Conservation (phyloP, 176 grass and related monocot species). For the Phragmites australis region DNA sequence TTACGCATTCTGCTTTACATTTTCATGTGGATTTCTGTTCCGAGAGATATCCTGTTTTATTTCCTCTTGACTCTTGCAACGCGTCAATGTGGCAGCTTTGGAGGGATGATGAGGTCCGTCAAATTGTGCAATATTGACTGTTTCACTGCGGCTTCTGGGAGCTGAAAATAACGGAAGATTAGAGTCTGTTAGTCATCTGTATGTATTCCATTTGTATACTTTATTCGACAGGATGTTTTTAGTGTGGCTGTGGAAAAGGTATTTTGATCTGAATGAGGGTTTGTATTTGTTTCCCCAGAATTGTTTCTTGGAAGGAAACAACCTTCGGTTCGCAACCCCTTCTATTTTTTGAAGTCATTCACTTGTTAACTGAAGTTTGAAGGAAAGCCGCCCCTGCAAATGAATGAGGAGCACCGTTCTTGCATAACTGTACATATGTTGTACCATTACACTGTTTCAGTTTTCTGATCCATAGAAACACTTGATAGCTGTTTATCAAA, state of each 20-base stretch:
- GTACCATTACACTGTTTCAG: constrained; percentile 1
- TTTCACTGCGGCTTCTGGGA: constrained; percentile 72
- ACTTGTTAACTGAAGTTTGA: neutral
- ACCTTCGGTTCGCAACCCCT: neutral
- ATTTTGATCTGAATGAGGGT: constrained; percentile 17
- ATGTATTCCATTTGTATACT: constrained; percentile 36
- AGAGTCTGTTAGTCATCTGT: constrained; percentile 45
- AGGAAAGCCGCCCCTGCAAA: neutral
- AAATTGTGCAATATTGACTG: constrained; percentile 93
- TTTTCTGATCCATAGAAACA: neutral
- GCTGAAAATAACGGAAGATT: constrained; percentile 54
- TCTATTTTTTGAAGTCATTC: constrained; percentile 11
- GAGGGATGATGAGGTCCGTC: constrained; percentile 94
- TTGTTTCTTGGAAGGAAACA: constrained; percentile 41
- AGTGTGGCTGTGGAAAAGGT: constrained; percentile 40
- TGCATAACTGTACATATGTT: constrained; percentile 43
- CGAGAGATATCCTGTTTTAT: neutral
- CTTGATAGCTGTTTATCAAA: constrained; percentile 1
- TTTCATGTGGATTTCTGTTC: constrained; percentile 32
- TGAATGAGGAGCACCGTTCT: neutral
- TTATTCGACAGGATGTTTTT: constrained; percentile 50
- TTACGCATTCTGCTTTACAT: neutral
- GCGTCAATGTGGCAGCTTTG: constrained; percentile 58
- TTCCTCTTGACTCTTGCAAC: constrained; percentile 31
- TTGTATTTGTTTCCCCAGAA: neutral